Percentiles rank a stretch among this genome's conserved stretches.
Evolutionary conservation across 257 asterid species (phyloP).

Genomic region (Salvia hispanica): DNA sequence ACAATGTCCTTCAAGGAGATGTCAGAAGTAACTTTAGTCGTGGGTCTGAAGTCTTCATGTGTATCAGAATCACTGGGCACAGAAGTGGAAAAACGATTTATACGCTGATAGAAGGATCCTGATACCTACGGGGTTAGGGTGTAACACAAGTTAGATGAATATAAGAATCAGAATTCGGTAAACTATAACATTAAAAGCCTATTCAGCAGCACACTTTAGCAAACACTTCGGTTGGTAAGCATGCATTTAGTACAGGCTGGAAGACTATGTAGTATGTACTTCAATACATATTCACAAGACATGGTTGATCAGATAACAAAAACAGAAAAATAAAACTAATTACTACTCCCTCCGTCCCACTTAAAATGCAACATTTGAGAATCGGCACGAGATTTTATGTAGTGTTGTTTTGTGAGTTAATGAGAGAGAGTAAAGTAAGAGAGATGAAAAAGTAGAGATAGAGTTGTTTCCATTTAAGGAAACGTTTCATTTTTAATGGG

Average conservation of each 20-base stretch:
- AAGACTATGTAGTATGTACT: neutral
- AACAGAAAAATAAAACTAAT: conserved; percentile 1
- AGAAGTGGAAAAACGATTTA: conserved; percentile 50
- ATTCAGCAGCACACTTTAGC: neutral
- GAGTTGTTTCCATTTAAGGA: too few relatives aligned
- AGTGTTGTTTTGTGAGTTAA: too few relatives aligned
- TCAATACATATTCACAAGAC: neutral
- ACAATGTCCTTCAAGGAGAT: conserved; percentile 64
- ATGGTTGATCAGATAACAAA: neutral
- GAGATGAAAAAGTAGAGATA: too few relatives aligned
- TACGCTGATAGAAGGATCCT: conserved; percentile 45
- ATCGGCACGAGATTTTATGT: too few relatives aligned
- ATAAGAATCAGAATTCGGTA: conserved; percentile 1
- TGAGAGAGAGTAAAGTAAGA: too few relatives aligned
- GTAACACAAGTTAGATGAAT: conserved; percentile 29
- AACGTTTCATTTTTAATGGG: too few relatives aligned
- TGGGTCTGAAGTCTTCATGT: conserved; percentile 82
- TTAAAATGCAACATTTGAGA: too few relatives aligned
- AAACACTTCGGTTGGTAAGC: neutral
- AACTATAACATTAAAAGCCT: neutral
- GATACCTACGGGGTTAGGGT: conserved; percentile 43
- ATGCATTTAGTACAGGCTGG: conserved; percentile 14
- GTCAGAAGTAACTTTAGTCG: conserved; percentile 60
- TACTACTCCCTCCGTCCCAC: too few relatives aligned
- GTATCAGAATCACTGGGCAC: conserved; percentile 80